Percentiles rank a stretch among this genome's conserved stretches.
Conservation (phyloP, 2,329 filamentous ascomycete species). For the Verticillium isaacii region DNA sequence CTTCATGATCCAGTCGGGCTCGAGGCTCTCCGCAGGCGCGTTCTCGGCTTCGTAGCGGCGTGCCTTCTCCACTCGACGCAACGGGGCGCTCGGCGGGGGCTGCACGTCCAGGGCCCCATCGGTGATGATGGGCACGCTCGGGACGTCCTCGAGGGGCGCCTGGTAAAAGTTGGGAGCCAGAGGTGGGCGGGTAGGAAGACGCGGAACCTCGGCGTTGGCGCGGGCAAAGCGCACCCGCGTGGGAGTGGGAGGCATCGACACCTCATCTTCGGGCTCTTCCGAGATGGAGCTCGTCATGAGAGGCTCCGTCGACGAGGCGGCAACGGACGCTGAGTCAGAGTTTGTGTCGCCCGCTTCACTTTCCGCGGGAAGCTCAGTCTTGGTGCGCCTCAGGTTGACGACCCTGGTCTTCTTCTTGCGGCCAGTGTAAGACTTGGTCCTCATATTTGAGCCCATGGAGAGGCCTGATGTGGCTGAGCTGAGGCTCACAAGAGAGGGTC, state of each 20-base stretch:
- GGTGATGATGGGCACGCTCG: conserved; percentile 8
- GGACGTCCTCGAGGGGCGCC: conserved; percentile 11
- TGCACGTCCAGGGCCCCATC: conserved; percentile 2
- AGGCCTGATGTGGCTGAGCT: conserved; percentile 58
- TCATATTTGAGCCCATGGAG: conserved; percentile 56
- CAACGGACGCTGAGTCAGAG: conserved; percentile 51
- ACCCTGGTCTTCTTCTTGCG: conserved; percentile 81
- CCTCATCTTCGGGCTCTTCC: conserved; percentile 50
- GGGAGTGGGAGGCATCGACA: conserved; percentile 15
- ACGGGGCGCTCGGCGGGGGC: background rate
- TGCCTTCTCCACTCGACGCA: conserved; percentile 15
- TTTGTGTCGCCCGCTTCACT: conserved; percentile 39
- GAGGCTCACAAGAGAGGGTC: conserved; percentile 61
- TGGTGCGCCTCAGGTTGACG: conserved; percentile 70
- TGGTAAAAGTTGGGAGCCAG: conserved; percentile 28
- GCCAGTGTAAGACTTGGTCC: conserved; percentile 54
- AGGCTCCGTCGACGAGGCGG: conserved; percentile 57
- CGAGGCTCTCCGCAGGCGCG: conserved; percentile 38
- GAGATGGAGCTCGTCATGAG: conserved; percentile 47
- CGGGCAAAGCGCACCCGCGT: conserved; percentile 38
- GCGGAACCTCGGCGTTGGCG: conserved; percentile 20
- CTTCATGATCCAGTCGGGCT: conserved; percentile 85
- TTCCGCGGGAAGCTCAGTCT: conserved; percentile 47
- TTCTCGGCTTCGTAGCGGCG: conserved; percentile 21
- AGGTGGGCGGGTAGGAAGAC: conserved; percentile 22